Conservation (phyloP, 2,329 filamentous ascomycete genomes). For the Alternaria panax region DNA sequence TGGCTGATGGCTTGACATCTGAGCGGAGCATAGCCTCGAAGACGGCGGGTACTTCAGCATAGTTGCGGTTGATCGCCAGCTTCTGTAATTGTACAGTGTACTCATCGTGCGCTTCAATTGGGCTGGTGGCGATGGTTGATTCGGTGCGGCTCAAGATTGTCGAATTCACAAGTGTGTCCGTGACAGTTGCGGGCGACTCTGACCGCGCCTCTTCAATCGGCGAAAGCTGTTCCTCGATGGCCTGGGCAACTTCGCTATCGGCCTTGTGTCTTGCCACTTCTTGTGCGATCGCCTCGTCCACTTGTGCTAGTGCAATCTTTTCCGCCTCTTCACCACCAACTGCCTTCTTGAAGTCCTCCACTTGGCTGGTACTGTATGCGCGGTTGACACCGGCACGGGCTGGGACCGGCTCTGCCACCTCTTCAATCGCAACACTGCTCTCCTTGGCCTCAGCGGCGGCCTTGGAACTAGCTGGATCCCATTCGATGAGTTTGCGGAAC, state of each 20-base stretch:
- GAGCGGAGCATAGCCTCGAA: conserved; percentile 90
- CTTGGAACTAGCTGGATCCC: conserved; percentile 67
- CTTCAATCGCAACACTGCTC: conserved; percentile 39
- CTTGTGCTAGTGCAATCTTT: conserved; percentile 73
- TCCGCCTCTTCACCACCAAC: conserved; percentile 57
- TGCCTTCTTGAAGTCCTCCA: conserved; percentile 67
- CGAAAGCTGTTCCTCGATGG: conserved; percentile 43
- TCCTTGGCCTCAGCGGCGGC: conserved; percentile 51
- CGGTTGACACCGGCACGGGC: conserved; percentile 52
- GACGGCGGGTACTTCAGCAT: conserved; percentile 85
- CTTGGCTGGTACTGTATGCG: conserved; percentile 62
- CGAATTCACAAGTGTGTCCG: conserved; percentile 38
- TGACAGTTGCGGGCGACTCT: conserved; percentile 42
- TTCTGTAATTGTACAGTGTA: conserved; percentile 82
- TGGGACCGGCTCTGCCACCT: conserved; percentile 38
- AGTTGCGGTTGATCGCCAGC: conserved; percentile 74
- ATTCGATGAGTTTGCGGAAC: conserved; percentile 86
- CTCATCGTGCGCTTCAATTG: conserved; percentile 66
- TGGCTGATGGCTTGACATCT: conserved; percentile 79
- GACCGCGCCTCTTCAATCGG: conserved; percentile 40
- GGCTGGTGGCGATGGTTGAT: conserved; percentile 66
- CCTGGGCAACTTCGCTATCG: conserved; percentile 51
- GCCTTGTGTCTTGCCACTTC: conserved; percentile 72
- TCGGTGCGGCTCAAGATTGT: conserved; percentile 38
- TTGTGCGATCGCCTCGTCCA: conserved; percentile 82